Base-by-base conservation (phyloP, 768 basidiomycete genomes). In the Tricholoma terreum region DNA sequence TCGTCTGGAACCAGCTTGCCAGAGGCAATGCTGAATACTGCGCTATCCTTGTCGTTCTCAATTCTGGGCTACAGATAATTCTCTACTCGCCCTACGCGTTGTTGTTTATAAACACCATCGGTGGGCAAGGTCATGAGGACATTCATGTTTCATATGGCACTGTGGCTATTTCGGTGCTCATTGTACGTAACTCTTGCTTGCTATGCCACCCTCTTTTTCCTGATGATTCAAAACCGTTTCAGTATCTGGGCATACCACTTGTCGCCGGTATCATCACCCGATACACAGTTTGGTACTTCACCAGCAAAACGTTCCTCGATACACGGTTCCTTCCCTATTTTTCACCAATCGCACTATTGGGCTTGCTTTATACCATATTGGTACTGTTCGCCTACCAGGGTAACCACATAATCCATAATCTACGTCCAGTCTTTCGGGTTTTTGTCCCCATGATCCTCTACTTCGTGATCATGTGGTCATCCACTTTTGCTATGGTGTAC, bases 201-300 rank as follows among this genome's bases (percentile, higher is more conserved):
- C 24, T 6, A n/a, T 27, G 3, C 24, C 24, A 27, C 24, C 24
- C 24, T n/a, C n/a, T n/a, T n/a, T n/a, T n/a, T n/a, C n/a, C n/a
- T n/a, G n/a, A n/a, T n/a, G n/a, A n/a, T n/a, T n/a, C n/a, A n/a
- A n/a, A n/a, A n/a, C n/a, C n/a, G n/a, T 4, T 19, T 17, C 65
- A 89, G 87, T 92, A 91, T 69, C 82, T 93, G 48, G 92, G 91
- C 4, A 93, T 94, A 33, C 92, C 91, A 1, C 78, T 94, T 2
- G 78, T 71, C 0, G 85, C 85, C 0, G 92, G 90, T 2, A 62
- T 91, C 12, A 35, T 84, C n/a, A 94, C 91, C 0, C 81, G 92
- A 3, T 82, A 80, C 60, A 49, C 69, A 22, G 72, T 87, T 17
- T 80, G 84, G 65, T 63, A 62, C 14, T 31, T 81, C 2, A 71